A percentile compares a stretch with the other conserved stretches of the same genome.
phyloP scores from a whole-genome alignment of 257 asterid species.

The Osmanthus fragrans region DNA sequence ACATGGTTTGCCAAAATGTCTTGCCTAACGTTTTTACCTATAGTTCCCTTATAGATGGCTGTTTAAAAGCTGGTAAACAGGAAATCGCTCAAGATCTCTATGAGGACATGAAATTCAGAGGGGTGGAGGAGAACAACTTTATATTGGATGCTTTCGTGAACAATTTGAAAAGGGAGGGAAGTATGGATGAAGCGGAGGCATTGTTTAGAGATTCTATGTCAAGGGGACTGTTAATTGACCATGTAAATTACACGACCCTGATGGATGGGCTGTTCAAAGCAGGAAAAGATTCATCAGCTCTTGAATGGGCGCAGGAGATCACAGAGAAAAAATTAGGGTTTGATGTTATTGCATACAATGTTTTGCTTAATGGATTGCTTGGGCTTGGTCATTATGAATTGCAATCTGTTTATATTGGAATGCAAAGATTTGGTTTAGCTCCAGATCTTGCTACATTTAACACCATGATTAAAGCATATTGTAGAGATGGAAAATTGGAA shows the following conservation, averaged over 20 bases:
- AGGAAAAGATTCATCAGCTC: conserved; percentile 71
- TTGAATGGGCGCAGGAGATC: conserved; percentile 68
- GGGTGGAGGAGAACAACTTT: conserved; percentile 57
- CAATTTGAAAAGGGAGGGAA: conserved; percentile 62
- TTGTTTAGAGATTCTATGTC: conserved; percentile 49
- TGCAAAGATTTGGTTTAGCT: conserved; percentile 57
- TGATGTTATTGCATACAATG: conserved; percentile 72
- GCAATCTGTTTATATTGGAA: conserved; percentile 58
- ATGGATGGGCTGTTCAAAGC: conserved; percentile 87
- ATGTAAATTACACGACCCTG: conserved; percentile 73
- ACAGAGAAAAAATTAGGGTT: conserved; percentile 53
- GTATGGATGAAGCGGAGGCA: conserved; percentile 60
- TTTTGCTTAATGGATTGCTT: conserved; percentile 71
- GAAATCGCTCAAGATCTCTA: conserved; percentile 59
- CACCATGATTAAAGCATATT: conserved; percentile 63
- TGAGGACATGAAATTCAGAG: conserved; percentile 63
- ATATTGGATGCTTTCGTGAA: conserved; percentile 65
- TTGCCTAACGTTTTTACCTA: conserved; percentile 66
- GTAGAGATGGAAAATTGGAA: conserved; percentile 68
- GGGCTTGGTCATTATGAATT: conserved; percentile 59
- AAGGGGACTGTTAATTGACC: conserved; percentile 66
- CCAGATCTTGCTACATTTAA: conserved; percentile 78
- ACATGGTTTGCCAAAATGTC: conserved; percentile 55
- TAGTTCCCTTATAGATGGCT: conserved; percentile 66
- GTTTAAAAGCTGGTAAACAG: conserved; percentile 63